These are phyloP conservation scores for Cytospora schulzeri DNA, from an alignment of 2,329 filamentous ascomycete genomes.

Conservation along the genomic window DNA sequence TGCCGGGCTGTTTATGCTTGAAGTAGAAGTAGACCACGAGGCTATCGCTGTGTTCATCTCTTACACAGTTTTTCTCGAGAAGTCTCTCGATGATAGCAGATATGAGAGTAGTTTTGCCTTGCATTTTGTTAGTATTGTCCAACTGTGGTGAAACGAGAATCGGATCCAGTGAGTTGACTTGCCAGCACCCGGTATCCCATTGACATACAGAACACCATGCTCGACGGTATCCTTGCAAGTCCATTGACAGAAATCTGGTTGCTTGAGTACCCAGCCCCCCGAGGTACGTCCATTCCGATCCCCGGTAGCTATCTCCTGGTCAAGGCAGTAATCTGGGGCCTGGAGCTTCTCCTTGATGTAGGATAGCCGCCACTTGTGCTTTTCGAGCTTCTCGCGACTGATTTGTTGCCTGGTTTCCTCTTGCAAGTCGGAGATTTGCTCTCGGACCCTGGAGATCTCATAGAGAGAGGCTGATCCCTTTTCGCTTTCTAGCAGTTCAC, in stretches of 20 bases:
- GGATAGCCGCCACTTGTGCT: not conserved
- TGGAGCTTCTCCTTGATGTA: not conserved
- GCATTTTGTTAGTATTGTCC: not conserved
- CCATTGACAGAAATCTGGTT: not conserved
- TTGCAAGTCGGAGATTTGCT: not conserved
- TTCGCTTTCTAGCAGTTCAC: constrained; percentile 1
- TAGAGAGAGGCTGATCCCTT: constrained; percentile 1
- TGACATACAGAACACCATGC: constrained; percentile 2
- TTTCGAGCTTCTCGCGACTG: not conserved
- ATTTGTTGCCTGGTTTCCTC: not conserved
- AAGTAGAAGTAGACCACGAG: not conserved
- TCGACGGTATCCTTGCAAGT: not conserved
- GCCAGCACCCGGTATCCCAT: constrained; percentile 11
- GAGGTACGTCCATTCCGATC: not conserved
- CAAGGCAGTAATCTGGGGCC: not conserved
- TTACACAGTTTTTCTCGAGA: not conserved
- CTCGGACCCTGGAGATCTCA: not conserved
- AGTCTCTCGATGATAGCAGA: not conserved
- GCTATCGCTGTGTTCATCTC: not conserved
- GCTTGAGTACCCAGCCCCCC: not conserved
- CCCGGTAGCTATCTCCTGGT: not conserved
- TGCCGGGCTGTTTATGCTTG: not conserved
- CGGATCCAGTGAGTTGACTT: not conserved
- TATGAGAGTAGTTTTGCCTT: not conserved
- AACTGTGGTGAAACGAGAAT: not conserved